Conservation (phyloP, 805 yeast genomes). For the Maudiozyma serrabonitensis region DNA sequence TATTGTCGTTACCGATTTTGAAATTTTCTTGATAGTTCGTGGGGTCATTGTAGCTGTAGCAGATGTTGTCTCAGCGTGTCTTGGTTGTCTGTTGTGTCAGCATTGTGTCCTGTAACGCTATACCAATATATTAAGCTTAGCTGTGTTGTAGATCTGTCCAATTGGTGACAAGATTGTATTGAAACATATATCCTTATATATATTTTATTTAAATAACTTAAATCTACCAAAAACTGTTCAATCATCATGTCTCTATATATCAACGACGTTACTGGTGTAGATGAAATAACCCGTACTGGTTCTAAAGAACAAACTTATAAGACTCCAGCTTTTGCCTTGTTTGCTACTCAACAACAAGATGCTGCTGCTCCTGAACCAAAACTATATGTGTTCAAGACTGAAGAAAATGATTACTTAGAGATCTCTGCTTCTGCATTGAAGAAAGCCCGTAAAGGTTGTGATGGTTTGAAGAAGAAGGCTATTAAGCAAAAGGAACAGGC, state of each 20-base stretch:
- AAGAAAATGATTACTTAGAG: slow-evolving; percentile 46
- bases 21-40: too few relatives aligned
- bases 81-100: background rate
- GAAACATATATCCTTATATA: background rate
- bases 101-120: background rate
- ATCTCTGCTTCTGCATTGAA: slow-evolving; percentile 86
- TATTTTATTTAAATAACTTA: background rate
- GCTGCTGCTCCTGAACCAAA: slow-evolving; percentile 34
- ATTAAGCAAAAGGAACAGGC: slow-evolving; percentile 46
- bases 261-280: slow-evolving; percentile 64
- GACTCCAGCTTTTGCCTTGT: slow-evolving; percentile 73
- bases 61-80: too few relatives aligned
- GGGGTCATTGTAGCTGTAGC: too few relatives aligned
- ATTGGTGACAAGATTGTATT: too few relatives aligned
- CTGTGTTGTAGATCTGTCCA: too few relatives aligned
- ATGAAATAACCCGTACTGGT: slow-evolving; percentile 50
- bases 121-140: background rate
- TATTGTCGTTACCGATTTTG: too few relatives aligned
- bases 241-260: slow-evolving; percentile 44
- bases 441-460: slow-evolving; percentile 94
- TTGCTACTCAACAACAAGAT: slow-evolving; percentile 26
- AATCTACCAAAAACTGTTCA: background rate
- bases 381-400: slow-evolving; percentile 41
- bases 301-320: slow-evolving; percentile 62
- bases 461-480: slow-evolving; percentile 69